Evolutionary conservation across 2,329 filamentous ascomycete species (phyloP).

Genomic region (Knoxdaviesia capensis): DNA sequence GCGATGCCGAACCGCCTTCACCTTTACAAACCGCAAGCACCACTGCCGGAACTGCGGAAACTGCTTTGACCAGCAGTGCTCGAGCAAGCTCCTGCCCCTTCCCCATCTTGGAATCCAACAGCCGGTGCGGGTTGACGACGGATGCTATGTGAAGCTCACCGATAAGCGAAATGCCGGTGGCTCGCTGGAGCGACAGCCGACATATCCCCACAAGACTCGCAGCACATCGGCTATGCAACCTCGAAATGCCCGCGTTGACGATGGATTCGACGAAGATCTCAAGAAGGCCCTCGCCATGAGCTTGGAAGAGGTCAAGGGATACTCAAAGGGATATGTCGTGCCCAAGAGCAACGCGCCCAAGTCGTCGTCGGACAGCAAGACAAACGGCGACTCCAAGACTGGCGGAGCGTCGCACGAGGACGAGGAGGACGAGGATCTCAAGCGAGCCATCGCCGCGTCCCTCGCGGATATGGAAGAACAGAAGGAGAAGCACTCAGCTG

Average conservation of each 20-base stretch:
- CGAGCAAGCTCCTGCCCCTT: slow-evolving; percentile 67
- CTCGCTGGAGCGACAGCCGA: slow-evolving; percentile 28
- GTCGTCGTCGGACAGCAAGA: slow-evolving; percentile 15
- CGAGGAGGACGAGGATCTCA: slow-evolving; percentile 82
- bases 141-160: slow-evolving; percentile 77
- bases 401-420: slow-evolving; percentile 26
- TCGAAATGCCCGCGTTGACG: slow-evolving; percentile 68
- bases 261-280: slow-evolving; percentile 84
- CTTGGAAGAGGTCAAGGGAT: slow-evolving; percentile 71
- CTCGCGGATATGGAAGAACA: slow-evolving; percentile 95
- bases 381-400: slow-evolving; percentile 6
- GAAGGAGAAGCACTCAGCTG: slow-evolving; percentile 73
- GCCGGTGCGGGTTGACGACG: slow-evolving; percentile 85
- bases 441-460: slow-evolving; percentile 87
- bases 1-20: slow-evolving; percentile 88
- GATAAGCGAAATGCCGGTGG: slow-evolving; percentile 35
- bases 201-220: slow-evolving; percentile 41
- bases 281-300: slow-evolving; percentile 94
- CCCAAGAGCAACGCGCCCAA: slow-evolving; percentile 20
- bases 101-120: slow-evolving; percentile 86
- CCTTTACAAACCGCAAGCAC: slow-evolving; percentile 95
- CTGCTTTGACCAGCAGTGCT: slow-evolving; percentile 92
- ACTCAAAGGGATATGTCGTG: slow-evolving; percentile 52
- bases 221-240: slow-evolving; percentile 63
- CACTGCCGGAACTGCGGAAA: slow-evolving; percentile 97